Conservation (phyloP, 2,329 filamentous ascomycete species). For the Sporothrix variecibatus region DNA sequence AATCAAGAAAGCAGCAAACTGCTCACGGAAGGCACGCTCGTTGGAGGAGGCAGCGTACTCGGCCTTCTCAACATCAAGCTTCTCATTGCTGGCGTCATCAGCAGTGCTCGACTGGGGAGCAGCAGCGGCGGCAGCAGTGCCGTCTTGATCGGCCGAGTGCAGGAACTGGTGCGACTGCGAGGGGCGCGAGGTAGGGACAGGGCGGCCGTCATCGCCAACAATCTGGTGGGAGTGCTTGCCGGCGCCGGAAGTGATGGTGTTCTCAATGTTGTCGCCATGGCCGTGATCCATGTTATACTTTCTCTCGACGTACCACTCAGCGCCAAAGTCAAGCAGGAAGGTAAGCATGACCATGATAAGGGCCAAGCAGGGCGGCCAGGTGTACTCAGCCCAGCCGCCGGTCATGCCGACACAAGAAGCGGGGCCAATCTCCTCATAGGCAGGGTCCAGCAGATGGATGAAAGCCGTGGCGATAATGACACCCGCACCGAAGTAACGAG, state of each 20-base stretch:
- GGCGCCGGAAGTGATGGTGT: slow-evolving; percentile 43
- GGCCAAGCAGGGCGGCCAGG: slow-evolving; percentile 80
- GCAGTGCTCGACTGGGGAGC: slow-evolving; percentile 52
- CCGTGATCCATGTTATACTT: slow-evolving; percentile 53
- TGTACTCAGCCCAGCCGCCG: slow-evolving; percentile 64
- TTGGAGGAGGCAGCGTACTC: slow-evolving; percentile 32
- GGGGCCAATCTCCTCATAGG: slow-evolving; percentile 66
- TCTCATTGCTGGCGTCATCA: slow-evolving; percentile 63
- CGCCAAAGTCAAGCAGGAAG: slow-evolving; percentile 86
- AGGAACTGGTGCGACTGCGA: slow-evolving; percentile 56
- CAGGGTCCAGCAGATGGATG: slow-evolving; percentile 83
- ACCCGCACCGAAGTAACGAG: slow-evolving; percentile 91
- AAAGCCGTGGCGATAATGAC: slow-evolving; percentile 93
- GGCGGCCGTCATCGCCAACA: not conserved
- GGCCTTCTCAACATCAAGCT: slow-evolving; percentile 65
- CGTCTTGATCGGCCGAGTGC: slow-evolving; percentile 73
- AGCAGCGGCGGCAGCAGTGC: slow-evolving; percentile 51
- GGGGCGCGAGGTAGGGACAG: not conserved
- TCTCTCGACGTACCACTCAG: slow-evolving; percentile 69
- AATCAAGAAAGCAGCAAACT: slow-evolving; percentile 68
- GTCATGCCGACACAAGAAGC: slow-evolving; percentile 49
- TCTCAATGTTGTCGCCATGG: slow-evolving; percentile 49
- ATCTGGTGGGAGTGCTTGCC: slow-evolving; percentile 14
- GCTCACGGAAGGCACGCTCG: slow-evolving; percentile 42
- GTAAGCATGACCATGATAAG: slow-evolving; percentile 85